phyloP scores from a whole-genome alignment of 805 yeast species.

The Monosporozyma aerobia region DNA sequence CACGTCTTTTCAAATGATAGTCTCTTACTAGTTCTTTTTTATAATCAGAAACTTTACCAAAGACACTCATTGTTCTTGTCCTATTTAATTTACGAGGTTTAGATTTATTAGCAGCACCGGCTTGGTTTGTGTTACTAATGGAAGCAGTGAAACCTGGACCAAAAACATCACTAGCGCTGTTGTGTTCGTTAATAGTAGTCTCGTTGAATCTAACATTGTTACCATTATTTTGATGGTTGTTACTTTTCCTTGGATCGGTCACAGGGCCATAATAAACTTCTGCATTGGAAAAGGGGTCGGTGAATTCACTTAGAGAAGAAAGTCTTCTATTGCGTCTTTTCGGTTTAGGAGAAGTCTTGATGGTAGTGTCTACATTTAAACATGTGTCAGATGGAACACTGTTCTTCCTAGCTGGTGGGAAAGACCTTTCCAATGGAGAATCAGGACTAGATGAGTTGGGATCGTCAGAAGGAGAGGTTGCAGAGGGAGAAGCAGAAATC shows the following conservation, averaged over 20 bases:
- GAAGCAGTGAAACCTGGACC: not conserved
- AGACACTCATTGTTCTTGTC: constrained; percentile 48
- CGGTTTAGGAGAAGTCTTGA: not conserved
- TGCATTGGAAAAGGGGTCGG: constrained; percentile 58
- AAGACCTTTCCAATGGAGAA: not conserved
- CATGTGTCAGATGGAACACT: not conserved
- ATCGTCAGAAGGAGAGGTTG: not conserved
- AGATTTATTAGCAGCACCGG: not conserved
- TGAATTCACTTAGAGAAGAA: constrained; percentile 40
- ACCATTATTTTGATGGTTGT: not conserved
- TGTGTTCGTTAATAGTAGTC: not conserved
- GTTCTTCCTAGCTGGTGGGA: not conserved
- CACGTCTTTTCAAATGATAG: constrained; percentile 37
- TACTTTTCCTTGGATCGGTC: constrained; percentile 44
- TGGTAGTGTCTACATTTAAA: not conserved
- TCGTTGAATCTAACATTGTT: not conserved
- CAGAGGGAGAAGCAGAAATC: not conserved
- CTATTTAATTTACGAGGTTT: constrained; percentile 33
- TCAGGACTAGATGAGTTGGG: not conserved
- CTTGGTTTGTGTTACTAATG: not conserved
- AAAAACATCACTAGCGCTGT: not conserved
- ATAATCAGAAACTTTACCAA: constrained; percentile 25
- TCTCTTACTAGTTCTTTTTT: constrained; percentile 13
- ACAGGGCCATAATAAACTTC: constrained; percentile 62
- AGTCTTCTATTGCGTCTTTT: constrained; percentile 17